Evolutionary conservation across 2,329 filamentous ascomycete species (phyloP), one percentile per base, ranked within the genome.

Genomic region (Alternaria consortialis): DNA sequence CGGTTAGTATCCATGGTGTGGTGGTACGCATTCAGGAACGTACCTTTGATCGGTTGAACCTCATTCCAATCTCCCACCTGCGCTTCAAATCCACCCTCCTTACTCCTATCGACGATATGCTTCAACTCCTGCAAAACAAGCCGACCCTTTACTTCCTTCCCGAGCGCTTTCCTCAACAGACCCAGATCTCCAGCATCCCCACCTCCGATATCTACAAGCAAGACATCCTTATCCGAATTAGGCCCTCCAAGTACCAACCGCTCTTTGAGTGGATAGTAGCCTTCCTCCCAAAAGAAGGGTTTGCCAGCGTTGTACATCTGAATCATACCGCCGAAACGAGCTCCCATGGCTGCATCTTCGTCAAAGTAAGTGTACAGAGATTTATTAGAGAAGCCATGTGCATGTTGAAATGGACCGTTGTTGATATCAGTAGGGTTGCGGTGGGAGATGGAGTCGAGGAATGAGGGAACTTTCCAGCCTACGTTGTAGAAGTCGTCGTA

Each of bases 81-180:
- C 1, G 60, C 56, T 54, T 63, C 60, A 47, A 56, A 60, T 0
- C 60, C 56, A n/a, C 53, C 42, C 43, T 60, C 56, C 11, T 57
- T 37, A 1, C 32, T 27, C n/a, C 27, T 23, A 23, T 63, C 60
- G n/a, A 63, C 48, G 31, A 63, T 57, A 34, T 63, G 60, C 53
- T 63, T 57, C 31, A 64, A 31, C 27, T 68, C 65, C 27, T 68
- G 63, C 31, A 68, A 31, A 23, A 63, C 34, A 3, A 63, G 52
- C 32, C 60, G 46, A 12, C 58, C 56, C 2, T 59, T 53, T 29
- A 63, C 13, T 34, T 50, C 32, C 0, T 5, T 13, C 2, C 46
- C 46, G 25, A 50, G 46, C 13, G 32, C 32, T 50, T 27, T 37
- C 7, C 32, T 40, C 46, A 50, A 25, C 32, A 50, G 5, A 4